Conservation (phyloP, 2,329 filamentous ascomycete species). For the Calonectria fujianensis region DNA sequence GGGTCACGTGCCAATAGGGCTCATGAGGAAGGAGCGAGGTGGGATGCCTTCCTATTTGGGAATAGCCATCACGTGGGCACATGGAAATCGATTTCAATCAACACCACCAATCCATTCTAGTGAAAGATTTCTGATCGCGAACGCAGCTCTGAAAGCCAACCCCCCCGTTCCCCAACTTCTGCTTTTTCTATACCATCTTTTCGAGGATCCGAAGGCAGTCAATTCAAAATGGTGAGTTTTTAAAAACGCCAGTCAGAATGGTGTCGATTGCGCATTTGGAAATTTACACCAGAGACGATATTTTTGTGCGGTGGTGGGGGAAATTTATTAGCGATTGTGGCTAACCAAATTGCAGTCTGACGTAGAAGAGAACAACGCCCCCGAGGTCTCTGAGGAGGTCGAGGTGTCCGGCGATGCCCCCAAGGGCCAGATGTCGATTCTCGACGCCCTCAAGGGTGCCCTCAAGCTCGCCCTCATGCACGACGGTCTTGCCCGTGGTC, state of each 20-base stretch:
- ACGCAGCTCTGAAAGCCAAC: slow-evolving; percentile 53
- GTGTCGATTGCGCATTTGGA: slow-evolving; percentile 47
- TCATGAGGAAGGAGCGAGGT: no score
- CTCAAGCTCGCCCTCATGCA: slow-evolving; percentile 99
- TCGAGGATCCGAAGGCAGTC: slow-evolving; percentile 79
- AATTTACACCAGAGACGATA: slow-evolving; percentile 13
- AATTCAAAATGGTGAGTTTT: slow-evolving; percentile 76
- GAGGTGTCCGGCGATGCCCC: slow-evolving; percentile 95
- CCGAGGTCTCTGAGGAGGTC: slow-evolving; percentile 91
- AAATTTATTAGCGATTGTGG: slow-evolving; percentile 37
- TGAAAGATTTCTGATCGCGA: slow-evolving; percentile 10
- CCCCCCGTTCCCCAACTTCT: slow-evolving; percentile 46
- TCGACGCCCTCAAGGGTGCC: slow-evolving; percentile 99
- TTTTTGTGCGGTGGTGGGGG: slow-evolving; percentile 28
- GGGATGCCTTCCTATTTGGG: background rate
- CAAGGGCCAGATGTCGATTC: slow-evolving; percentile 97
- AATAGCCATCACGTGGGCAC: slow-evolving; percentile 47
- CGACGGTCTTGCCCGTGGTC: slow-evolving; percentile 98
- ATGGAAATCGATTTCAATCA: no score
- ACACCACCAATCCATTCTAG: no score
- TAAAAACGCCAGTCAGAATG: slow-evolving; percentile 14
- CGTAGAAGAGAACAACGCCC: slow-evolving; percentile 99
- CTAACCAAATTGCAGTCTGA: slow-evolving; percentile 82
- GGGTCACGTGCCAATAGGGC: background rate
- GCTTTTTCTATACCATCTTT: slow-evolving; percentile 61